phyloP scores from a whole-genome alignment of 441 rosid species.

The Adansonia gregorii region DNA sequence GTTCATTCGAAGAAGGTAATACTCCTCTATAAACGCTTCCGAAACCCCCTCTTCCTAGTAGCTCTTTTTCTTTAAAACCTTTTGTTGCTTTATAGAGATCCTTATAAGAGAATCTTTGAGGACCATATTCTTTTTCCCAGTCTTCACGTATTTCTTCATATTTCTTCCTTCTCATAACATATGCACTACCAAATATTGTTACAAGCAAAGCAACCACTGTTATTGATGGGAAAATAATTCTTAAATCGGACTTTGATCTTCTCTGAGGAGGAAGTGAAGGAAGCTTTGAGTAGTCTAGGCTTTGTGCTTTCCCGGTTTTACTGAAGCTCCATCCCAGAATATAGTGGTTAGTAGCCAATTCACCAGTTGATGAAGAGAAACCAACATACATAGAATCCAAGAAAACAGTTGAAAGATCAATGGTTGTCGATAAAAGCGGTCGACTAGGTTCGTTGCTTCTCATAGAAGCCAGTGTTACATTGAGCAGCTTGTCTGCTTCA shows the following conservation, averaged over 20 bases:
- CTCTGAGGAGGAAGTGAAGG: constrained; percentile 23
- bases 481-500: constrained; percentile 25
- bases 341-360: constrained; percentile 27
- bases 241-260: background rate
- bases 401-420: constrained; percentile 35
- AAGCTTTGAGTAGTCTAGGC: constrained; percentile 32
- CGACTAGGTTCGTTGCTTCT: constrained; percentile 32
- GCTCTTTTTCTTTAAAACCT: constrained; percentile 46
- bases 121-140: constrained; percentile 61
- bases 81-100: constrained; percentile 46
- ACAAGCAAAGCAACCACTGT: constrained; percentile 13
- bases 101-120: constrained; percentile 55
- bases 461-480: constrained; percentile 37
- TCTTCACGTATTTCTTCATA: constrained; percentile 54
- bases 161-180: constrained; percentile 23
- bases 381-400: constrained; percentile 43
- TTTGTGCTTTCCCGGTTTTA: constrained; percentile 30
- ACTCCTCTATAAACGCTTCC: constrained; percentile 49
- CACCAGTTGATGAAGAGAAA: constrained; percentile 49
- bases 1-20: constrained; percentile 31
- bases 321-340: constrained; percentile 45
- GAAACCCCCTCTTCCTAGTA: constrained; percentile 44
- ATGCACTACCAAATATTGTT: constrained; percentile 1
- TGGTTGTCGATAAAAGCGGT: constrained; percentile 33
- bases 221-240: constrained; percentile 12